Percentiles rank a stretch among this genome's conserved stretches.
These are phyloP conservation scores for Coemansia reversa DNA, from an alignment of 192 early-diverging fungal genomes.

Conservation along the genomic window DNA sequence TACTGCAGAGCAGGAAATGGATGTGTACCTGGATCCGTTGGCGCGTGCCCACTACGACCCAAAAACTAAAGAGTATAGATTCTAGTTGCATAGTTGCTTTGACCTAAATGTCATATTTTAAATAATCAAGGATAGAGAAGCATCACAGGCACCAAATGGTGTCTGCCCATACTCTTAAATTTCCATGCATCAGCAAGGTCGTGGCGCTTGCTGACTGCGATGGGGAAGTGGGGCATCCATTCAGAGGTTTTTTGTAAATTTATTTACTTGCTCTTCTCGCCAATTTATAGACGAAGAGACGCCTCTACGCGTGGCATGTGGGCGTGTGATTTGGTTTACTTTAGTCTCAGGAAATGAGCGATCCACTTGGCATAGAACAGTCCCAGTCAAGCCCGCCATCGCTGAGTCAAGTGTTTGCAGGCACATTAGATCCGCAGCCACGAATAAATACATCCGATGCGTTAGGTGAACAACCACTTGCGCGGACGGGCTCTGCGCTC, in stretches of 20 bases:
- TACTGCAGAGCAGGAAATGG: conserved; percentile 10
- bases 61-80: not conserved
- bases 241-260: too few relatives aligned
- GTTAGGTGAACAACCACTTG: not conserved
- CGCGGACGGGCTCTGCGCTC: not conserved
- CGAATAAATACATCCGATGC: not conserved
- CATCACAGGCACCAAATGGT: too few relatives aligned
- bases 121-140: too few relatives aligned
- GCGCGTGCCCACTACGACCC: conserved; percentile 10
- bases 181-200: too few relatives aligned
- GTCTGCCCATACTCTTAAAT: too few relatives aligned
- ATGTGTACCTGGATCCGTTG: conserved; percentile 13
- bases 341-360: conserved; percentile 1
- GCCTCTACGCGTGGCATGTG: not conserved
- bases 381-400: conserved; percentile 16
- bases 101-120: too few relatives aligned
- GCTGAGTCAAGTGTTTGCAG: conserved; percentile 9
- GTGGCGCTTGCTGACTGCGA: too few relatives aligned
- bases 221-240: too few relatives aligned
- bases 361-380: not conserved
- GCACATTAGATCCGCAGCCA: not conserved
- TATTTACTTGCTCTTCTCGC: too few relatives aligned
- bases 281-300: not conserved
- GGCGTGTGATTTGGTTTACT: not conserved
- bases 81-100: conserved; percentile 3